These are phyloP conservation scores for Luvunga scandens DNA, from an alignment of 345 rosid species.

Conservation along the genomic window DNA sequence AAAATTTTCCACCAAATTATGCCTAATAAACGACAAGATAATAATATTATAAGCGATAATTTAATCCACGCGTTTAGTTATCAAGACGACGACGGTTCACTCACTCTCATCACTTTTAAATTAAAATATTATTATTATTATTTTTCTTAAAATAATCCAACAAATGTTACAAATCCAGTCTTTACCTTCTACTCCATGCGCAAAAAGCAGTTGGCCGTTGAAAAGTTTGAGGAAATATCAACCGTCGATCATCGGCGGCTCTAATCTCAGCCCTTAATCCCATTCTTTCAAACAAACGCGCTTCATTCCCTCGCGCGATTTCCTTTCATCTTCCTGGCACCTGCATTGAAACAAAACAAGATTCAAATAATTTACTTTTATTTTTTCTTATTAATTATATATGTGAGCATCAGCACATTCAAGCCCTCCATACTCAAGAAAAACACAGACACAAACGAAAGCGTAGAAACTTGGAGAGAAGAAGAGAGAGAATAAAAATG, in stretches of 20 bases:
- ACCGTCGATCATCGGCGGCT: constrained; percentile 60
- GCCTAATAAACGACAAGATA: not conserved
- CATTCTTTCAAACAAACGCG: not conserved
- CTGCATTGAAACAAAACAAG: constrained; percentile 33
- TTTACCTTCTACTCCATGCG: not conserved
- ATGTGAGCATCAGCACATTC: not conserved
- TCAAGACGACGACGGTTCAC: not conserved
- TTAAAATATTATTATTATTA: not conserved
- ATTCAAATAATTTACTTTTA: not conserved
- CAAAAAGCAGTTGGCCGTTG: constrained; percentile 24
- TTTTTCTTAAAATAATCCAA: not conserved
- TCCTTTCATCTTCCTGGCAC: constrained; percentile 54
- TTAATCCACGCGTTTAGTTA: not conserved
- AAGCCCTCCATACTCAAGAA: not conserved
- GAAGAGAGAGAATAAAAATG: constrained; percentile 24
- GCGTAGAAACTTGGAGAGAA: constrained; percentile 2
- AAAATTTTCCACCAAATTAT: not conserved
- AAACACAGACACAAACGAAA: not conserved
- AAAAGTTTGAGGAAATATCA: constrained; percentile 7
- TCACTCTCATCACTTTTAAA: not conserved
- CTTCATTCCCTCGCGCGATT: constrained; percentile 33
- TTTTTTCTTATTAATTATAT: not conserved
- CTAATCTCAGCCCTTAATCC: constrained; percentile 38
- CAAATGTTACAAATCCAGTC: not conserved
- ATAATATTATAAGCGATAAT: not conserved